phyloP scores from a whole-genome alignment of 805 yeast species.

The Candida dajiaensis region DNA sequence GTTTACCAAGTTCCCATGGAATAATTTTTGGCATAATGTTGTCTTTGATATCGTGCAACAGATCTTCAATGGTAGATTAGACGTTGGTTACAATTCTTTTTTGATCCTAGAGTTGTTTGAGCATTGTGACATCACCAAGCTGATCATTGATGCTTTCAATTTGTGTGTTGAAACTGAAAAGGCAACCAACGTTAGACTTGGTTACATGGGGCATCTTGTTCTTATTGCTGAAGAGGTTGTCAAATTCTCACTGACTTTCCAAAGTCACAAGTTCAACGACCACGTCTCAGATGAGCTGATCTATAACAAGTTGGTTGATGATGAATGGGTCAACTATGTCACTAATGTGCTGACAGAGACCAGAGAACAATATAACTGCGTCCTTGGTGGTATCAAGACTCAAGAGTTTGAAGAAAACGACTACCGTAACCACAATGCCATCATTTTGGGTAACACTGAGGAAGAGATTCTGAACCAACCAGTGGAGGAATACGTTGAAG shows the following conservation, averaged over 20 bases:
- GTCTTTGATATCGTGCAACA: constrained; percentile 82
- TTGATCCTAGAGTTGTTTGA: constrained; percentile 57
- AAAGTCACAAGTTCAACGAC: constrained; percentile 22
- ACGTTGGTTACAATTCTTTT: constrained; percentile 68
- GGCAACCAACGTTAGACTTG: constrained; percentile 63
- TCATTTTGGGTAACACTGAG: constrained; percentile 23
- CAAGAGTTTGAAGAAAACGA: constrained; percentile 20
- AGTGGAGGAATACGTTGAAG: constrained; percentile 1
- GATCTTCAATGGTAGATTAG: constrained; percentile 66
- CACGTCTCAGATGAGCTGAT: constrained; percentile 20
- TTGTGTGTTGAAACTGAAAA: constrained; percentile 57
- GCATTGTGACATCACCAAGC: constrained; percentile 50
- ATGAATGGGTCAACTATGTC: constrained; percentile 69
- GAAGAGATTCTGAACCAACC: constrained; percentile 22
- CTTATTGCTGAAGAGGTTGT: constrained; percentile 94
- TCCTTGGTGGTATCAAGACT: constrained; percentile 57
- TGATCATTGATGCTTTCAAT: constrained; percentile 60
- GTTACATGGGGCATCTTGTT: constrained; percentile 95
- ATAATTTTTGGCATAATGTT: constrained; percentile 79
- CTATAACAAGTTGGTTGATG: constrained; percentile 27
- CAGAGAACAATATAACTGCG: constrained; percentile 81
- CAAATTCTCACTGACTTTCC: constrained; percentile 52
- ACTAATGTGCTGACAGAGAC: constrained; percentile 70
- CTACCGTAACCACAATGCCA: constrained; percentile 19
- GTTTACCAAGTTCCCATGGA: constrained; percentile 76